Conservation (phyloP, 768 basidiomycete species). For the Hygrophorus russula region DNA sequence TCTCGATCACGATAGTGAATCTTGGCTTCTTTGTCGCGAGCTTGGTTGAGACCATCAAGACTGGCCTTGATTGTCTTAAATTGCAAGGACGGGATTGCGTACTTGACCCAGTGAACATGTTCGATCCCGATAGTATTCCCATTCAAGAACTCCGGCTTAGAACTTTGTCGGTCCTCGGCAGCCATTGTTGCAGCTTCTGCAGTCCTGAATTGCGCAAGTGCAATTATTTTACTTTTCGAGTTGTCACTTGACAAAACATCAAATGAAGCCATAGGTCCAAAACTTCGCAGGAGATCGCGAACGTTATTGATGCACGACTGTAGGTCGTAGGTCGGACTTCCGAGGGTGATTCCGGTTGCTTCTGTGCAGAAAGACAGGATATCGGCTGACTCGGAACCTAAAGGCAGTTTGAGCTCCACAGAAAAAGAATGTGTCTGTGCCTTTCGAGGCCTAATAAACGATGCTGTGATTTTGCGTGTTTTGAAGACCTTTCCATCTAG, state of each 20-base stretch:
- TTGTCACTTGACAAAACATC: constrained; percentile 24
- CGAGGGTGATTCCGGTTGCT: constrained; percentile 18
- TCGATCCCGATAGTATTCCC: constrained; percentile 25
- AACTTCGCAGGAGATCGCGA: constrained; percentile 20
- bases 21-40: constrained; percentile 17
- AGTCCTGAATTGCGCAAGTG: constrained; percentile 29
- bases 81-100: constrained; percentile 21
- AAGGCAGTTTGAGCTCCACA: constrained; percentile 34
- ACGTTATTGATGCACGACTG: constrained; percentile 20
- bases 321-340: constrained; percentile 22
- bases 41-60: constrained; percentile 21
- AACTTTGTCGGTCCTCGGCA: constrained; percentile 17
- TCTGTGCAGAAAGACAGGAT: constrained; percentile 21
- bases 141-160: constrained; percentile 25
- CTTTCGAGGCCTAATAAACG: constrained; percentile 23
- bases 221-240: constrained; percentile 21
- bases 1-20: constrained; percentile 19
- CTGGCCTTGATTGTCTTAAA: constrained; percentile 25
- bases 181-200: constrained; percentile 23
- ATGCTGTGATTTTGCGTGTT: constrained; percentile 24
- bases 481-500: constrained; percentile 27
- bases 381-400: constrained; percentile 18
- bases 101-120: constrained; percentile 28
- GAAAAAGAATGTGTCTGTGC: constrained; percentile 25
- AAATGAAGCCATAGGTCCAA: constrained; percentile 28